Base-by-base conservation (phyloP, 257 asterid genomes). In the Primulina tabacum region DNA sequence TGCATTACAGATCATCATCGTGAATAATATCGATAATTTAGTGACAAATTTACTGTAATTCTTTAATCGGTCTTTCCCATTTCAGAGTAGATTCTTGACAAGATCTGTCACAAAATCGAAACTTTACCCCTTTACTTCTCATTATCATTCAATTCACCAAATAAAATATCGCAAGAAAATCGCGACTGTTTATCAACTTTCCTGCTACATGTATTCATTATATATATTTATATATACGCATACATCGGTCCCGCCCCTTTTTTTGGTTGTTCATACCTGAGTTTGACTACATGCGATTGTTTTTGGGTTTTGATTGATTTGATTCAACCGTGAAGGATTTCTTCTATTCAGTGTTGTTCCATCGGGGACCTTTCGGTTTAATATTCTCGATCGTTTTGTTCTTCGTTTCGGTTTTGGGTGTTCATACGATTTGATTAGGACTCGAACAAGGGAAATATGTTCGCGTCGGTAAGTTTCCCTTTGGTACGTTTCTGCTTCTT, bases 401-500 rank as follows among this genome's bases (percentile, higher is more conserved):
- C 68, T 59, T 50, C 64, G 34, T 73, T 59, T 12, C 50, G 75
- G 70, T 60, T 74, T 58, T 30, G 50, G 53, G 68, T 30, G 50
- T 18, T 78, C 16, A 29, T 40, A 0, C 40, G 17, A 12, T 70
- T 60, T 64, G 75, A 6, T 5, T 50, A 16, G 20, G 56, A 14
- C 20, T 50, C 20, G 56, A 50, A 50, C 38, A 4, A 34, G 56
- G 20, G 20, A 4, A 50, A 16, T 50, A 16, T 16, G 65, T 38
- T 37, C 57, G 61, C 66, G 21, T 62, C 70, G 77, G 81, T 77
- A 66, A 32, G 80, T 57, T 6, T 67, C 65, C 20, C n/a, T 37
- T 71, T 30, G 8, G 34, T 6, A 29, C n/a, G 0, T 79, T 30
- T 66, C 26, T 47, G 9, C 50, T 50, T 67, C 6, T 62, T 80